Conservation (phyloP, 2,329 filamentous ascomycete genomes). For the Rhytidhysteron rufulum region DNA sequence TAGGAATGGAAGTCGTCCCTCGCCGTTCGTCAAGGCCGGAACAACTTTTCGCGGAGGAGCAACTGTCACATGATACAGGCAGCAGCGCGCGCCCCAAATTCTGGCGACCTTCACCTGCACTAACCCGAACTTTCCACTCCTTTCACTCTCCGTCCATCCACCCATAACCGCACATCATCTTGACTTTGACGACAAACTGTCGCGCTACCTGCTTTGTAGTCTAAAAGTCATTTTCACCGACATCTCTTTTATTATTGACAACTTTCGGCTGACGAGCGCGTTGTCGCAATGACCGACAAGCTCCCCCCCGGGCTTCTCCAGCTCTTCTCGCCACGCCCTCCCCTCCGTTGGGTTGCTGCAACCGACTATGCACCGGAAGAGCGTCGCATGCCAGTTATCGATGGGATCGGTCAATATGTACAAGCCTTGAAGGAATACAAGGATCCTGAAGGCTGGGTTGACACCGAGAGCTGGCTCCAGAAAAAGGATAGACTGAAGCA, state of each 20-base stretch:
- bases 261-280: conserved; percentile 37
- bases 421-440: conserved; percentile 72
- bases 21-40: no score
- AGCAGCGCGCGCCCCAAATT: not conserved
- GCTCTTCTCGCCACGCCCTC: conserved; percentile 91
- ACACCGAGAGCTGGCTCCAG: conserved; percentile 92
- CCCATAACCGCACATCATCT: not conserved
- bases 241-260: conserved; percentile 51
- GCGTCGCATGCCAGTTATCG: conserved; percentile 68
- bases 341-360: conserved; percentile 82
- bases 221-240: conserved; percentile 31
- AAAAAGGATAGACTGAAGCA: conserved; percentile 75
- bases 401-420: conserved; percentile 71
- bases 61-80: not conserved
- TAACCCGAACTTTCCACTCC: not conserved
- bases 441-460: conserved; percentile 69
- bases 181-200: not conserved
- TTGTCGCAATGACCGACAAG: conserved; percentile 80
- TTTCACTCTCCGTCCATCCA: conserved; percentile 9
- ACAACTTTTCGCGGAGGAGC: no score
- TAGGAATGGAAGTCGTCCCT: no score
- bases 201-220: conserved; percentile 41
- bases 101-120: not conserved
- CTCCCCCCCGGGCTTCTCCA: conserved; percentile 87
- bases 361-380: conserved; percentile 79